Conservation (phyloP, 345 rosid genomes). For the Capsella bursapastoris region DNA sequence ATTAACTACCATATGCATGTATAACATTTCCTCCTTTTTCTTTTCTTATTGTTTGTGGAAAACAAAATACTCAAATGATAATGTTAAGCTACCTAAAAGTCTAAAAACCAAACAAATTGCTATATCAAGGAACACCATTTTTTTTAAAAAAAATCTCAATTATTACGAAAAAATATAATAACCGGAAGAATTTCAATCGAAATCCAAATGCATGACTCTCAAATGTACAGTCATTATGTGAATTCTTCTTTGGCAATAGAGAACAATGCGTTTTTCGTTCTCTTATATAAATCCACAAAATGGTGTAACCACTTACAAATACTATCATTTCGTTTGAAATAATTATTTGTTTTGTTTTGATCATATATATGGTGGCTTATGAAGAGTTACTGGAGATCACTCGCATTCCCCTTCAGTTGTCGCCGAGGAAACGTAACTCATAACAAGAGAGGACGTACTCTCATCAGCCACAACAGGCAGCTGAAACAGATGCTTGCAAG, state of each 20-base stretch:
- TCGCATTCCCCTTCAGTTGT: conserved; percentile 36
- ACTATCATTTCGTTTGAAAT: background rate
- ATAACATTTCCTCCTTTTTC: background rate
- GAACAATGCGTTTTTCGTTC: background rate
- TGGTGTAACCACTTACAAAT: background rate
- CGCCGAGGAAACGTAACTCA: conserved; percentile 40
- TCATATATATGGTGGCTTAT: conserved; percentile 4
- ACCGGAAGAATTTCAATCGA: background rate
- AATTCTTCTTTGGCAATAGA: conserved; percentile 1
- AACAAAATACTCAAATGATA: background rate
- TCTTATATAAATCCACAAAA: conserved; percentile 8
- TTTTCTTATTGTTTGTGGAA: background rate
- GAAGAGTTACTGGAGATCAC: conserved; percentile 14
- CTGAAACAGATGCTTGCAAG: conserved; percentile 72
- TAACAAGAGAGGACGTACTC: conserved; percentile 38
- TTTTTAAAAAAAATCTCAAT: too few species aligned
- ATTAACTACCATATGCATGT: conserved; percentile 11
- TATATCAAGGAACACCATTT: background rate
- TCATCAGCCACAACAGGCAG: conserved; percentile 42
- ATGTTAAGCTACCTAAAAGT: background rate
- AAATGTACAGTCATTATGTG: background rate
- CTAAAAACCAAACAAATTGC: conserved; percentile 10
- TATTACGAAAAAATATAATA: background rate
- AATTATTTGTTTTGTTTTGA: background rate
- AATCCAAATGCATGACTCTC: background rate